Percentiles rank a stretch among this genome's conserved stretches.
Conservation (phyloP, 768 basidiomycete genomes). For the Tylopilus plumbeoviolaceoides region DNA sequence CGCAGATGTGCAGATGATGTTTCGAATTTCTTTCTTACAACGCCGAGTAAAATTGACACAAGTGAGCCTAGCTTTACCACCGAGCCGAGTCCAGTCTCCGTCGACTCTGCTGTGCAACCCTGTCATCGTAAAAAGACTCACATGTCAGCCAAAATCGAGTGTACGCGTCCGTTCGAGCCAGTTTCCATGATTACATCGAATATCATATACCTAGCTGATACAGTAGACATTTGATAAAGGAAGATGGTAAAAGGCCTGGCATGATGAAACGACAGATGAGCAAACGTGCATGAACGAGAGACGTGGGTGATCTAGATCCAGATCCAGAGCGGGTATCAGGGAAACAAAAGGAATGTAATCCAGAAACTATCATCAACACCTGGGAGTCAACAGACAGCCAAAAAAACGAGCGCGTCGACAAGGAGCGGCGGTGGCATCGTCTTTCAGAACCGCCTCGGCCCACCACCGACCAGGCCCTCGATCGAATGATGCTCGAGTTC, state of each 20-base stretch:
- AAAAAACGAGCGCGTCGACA: not conserved
- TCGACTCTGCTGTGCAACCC: too few relatives aligned
- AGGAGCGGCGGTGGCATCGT: not conserved
- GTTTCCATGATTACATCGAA: slow-evolving; percentile 23
- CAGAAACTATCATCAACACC: not conserved
- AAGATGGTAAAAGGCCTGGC: not conserved
- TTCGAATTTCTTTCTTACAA: too few relatives aligned
- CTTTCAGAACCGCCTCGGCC: slow-evolving; percentile 44
- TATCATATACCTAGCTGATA: slow-evolving; percentile 28
- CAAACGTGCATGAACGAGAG: slow-evolving; percentile 3
- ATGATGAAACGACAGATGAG: slow-evolving; percentile 7
- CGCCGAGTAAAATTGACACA: too few relatives aligned
- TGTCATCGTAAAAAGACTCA: too few relatives aligned
- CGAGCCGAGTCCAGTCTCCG: too few relatives aligned
- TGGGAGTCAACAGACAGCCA: not conserved
- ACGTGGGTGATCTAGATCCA: slow-evolving; percentile 6
- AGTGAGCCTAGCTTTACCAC: too few relatives aligned
- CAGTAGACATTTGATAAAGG: slow-evolving; percentile 15
- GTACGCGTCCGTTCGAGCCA: not conserved
- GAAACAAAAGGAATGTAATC: not conserved
- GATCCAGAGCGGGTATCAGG: slow-evolving; percentile 18
- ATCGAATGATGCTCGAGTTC: slow-evolving; percentile 96
- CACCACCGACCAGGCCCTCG: slow-evolving; percentile 73
- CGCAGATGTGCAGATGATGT: too few relatives aligned
- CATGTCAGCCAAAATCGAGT: not conserved